Conservation (phyloP, 345 rosid species). For the Lumnitzera littorea region DNA sequence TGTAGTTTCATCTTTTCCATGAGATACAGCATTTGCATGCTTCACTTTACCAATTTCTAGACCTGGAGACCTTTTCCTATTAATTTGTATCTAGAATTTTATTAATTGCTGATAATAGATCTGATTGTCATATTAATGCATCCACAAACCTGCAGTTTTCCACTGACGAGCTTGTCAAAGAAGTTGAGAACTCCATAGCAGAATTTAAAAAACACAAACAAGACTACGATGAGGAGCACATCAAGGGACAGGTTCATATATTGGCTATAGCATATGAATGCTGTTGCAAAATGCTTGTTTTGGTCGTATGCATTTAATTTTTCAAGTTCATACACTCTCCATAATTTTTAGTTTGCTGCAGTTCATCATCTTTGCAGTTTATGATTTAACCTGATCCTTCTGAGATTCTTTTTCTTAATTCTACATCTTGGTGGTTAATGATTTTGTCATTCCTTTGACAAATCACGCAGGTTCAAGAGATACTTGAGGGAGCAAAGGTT, state of each 20-base stretch:
- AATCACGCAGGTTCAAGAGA: conserved; percentile 65
- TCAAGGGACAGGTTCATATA: conserved; percentile 68
- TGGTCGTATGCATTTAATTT: too few species aligned
- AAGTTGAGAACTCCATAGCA: conserved; percentile 63
- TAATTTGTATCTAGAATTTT: not conserved
- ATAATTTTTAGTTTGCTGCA: too few species aligned
- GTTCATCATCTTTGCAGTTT: too few species aligned
- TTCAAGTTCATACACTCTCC: too few species aligned
- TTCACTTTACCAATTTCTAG: too few species aligned
- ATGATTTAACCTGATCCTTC: not conserved
- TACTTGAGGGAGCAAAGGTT: conserved; percentile 91
- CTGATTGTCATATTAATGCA: not conserved
- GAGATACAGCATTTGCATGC: too few species aligned
- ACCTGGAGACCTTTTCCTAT: not conserved
- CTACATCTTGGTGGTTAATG: not conserved
- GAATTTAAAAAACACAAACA: conserved; percentile 77
- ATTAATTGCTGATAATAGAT: not conserved
- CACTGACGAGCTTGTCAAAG: conserved; percentile 70
- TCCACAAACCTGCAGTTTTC: conserved; percentile 41
- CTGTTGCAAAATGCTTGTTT: too few species aligned
- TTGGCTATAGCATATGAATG: not conserved
- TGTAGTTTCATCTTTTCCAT: too few species aligned
- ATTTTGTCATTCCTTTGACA: too few species aligned
- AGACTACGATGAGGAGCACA: conserved; percentile 74
- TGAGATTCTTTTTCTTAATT: not conserved